phyloP scores from a whole-genome alignment of 129 eudicot species.

The Centella asiatica region DNA sequence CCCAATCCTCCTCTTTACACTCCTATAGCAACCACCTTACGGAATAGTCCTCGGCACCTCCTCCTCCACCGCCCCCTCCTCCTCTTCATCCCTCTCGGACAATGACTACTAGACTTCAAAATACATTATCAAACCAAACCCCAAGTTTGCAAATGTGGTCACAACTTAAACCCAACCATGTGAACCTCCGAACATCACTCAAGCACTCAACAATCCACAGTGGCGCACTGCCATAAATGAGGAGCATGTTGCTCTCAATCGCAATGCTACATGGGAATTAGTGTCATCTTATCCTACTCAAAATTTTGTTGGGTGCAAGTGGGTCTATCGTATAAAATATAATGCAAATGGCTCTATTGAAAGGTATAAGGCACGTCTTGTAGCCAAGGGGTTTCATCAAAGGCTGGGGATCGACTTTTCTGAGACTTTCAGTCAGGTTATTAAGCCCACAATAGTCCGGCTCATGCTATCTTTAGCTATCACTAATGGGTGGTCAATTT shows the following conservation, averaged over 20 bases:
- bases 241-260: not conserved
- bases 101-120: too few species aligned
- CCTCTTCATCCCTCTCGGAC: too few species aligned
- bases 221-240: too few species aligned
- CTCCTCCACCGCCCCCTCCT: too few species aligned
- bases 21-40: too few species aligned
- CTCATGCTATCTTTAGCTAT: not conserved
- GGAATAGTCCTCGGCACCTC: too few species aligned
- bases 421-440: not conserved
- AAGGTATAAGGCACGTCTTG: not conserved
- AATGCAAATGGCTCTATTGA: not conserved
- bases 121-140: too few species aligned
- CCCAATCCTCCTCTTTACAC: too few species aligned
- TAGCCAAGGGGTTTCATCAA: not conserved
- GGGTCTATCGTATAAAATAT: not conserved
- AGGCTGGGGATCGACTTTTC: not conserved
- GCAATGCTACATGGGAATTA: not conserved
- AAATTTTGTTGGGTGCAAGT: not conserved
- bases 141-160: too few species aligned
- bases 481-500: not conserved
- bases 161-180: too few species aligned
- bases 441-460: not conserved
- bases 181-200: too few species aligned
- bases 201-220: too few species aligned
- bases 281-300: not conserved